A percentile compares a stretch with the other conserved stretches of the same genome.
These are phyloP conservation scores for Penicillium sclerotigenum DNA, from an alignment of 2,329 filamentous ascomycete species.

Conservation along the genomic window DNA sequence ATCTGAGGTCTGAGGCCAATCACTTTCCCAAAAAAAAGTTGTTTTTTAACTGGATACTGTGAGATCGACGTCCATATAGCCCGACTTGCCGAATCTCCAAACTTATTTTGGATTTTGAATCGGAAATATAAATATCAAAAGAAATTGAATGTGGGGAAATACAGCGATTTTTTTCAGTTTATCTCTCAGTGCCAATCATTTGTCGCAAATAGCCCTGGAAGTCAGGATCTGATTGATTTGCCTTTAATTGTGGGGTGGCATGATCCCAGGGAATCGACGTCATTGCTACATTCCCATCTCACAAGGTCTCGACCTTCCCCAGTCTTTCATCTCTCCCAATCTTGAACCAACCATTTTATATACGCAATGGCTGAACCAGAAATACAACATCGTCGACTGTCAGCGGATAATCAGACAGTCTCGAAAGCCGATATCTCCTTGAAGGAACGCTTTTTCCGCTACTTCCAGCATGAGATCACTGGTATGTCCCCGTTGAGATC, in stretches of 20 bases:
- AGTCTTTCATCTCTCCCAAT: not conserved
- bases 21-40: not conserved
- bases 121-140: not conserved
- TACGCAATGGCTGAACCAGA: constrained; percentile 33
- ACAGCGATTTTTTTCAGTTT: not conserved
- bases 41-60: not conserved
- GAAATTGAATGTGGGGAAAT: not conserved
- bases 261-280: constrained; percentile 29
- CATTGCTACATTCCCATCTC: constrained; percentile 28
- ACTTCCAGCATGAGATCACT: constrained; percentile 73
- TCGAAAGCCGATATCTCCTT: constrained; percentile 43
- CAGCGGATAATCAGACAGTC: constrained; percentile 34
- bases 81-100: not conserved
- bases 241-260: constrained; percentile 18
- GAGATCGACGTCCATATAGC: not conserved
- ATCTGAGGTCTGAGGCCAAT: constrained; percentile 1
- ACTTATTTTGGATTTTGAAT: not conserved
- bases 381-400: constrained; percentile 30
- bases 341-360: not conserved
- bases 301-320: not conserved
- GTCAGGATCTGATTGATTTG: not conserved
- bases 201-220: not conserved
- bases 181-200: not conserved
- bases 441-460: constrained; percentile 79
- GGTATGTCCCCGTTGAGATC: constrained; percentile 47